phyloP scores from a whole-genome alignment of 2,329 filamentous ascomycete species.

The Arthroderma uncinatum region DNA sequence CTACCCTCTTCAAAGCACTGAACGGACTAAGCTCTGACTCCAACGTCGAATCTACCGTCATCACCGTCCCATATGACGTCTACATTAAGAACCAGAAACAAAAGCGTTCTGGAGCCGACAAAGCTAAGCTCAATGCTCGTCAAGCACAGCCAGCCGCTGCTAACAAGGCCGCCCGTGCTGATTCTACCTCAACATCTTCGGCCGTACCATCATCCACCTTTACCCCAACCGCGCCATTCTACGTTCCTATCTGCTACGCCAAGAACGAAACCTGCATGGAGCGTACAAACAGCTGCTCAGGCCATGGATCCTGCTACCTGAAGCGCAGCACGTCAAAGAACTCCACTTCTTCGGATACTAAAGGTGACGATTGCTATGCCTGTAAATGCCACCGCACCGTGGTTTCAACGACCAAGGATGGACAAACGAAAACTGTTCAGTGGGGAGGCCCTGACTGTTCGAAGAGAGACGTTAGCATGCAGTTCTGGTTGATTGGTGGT shows the following conservation, averaged over 20 bases:
- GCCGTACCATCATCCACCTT: conserved; percentile 7
- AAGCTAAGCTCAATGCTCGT: conserved; percentile 6
- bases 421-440: conserved; percentile 49
- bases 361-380: conserved; percentile 55
- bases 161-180: conserved; percentile 28
- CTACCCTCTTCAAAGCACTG: not conserved
- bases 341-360: conserved; percentile 23
- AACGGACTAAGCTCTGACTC: conserved; percentile 38
- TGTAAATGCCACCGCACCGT: conserved; percentile 62
- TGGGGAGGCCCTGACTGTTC: conserved; percentile 84
- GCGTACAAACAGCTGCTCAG: conserved; percentile 66
- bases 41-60: conserved; percentile 46
- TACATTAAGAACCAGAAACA: conserved; percentile 11
- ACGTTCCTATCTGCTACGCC: conserved; percentile 64
- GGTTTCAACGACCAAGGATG: conserved; percentile 35
- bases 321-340: conserved; percentile 43
- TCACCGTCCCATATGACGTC: conserved; percentile 41
- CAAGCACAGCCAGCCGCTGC: conserved; percentile 11
- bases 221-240: conserved; percentile 31
- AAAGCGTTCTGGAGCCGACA: not conserved
- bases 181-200: conserved; percentile 14
- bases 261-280: conserved; percentile 56
- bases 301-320: conserved; percentile 65
- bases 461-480: conserved; percentile 79
- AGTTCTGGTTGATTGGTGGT: conserved; percentile 76